Conservation (phyloP, 345 rosid species). For the Bruguiera parviflora region DNA sequence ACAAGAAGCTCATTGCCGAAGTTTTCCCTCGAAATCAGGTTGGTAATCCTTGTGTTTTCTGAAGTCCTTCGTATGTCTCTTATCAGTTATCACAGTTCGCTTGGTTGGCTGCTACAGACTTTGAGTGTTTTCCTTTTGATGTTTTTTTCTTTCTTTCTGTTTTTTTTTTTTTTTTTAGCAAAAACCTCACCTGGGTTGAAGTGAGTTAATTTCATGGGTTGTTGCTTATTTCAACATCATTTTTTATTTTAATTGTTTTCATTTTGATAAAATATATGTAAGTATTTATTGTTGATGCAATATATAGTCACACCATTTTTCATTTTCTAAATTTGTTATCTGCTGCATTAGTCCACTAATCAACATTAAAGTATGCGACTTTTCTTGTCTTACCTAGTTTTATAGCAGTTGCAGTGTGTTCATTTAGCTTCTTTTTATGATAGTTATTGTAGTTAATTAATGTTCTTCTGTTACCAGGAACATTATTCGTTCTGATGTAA, state of each 20-base stretch:
- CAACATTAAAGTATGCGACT: background rate
- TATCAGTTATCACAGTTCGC: background rate
- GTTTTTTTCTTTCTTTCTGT: too few relatives aligned
- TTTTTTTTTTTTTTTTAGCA: too few relatives aligned
- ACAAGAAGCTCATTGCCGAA: conserved; percentile 88
- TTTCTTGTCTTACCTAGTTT: background rate
- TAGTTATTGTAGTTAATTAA: background rate
- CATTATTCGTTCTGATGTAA: background rate
- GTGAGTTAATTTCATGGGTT: background rate
- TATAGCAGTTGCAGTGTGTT: background rate
- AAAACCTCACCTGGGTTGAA: too few relatives aligned
- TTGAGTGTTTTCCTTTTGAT: background rate
- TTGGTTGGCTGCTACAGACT: background rate
- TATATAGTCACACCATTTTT: too few relatives aligned
- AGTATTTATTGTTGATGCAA: too few relatives aligned
- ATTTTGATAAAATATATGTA: too few relatives aligned
- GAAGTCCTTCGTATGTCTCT: background rate
- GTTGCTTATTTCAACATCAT: background rate
- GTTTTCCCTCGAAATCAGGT: conserved; percentile 84
- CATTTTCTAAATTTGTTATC: background rate
- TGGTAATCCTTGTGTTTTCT: conserved; percentile 53
- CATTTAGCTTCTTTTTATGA: background rate
- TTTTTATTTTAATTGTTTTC: background rate
- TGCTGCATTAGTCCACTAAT: background rate
- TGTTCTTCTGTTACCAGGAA: background rate